Base-by-base conservation (phyloP, 1,139 yeast genomes). In the Lizanozyma gosingica region DNA sequence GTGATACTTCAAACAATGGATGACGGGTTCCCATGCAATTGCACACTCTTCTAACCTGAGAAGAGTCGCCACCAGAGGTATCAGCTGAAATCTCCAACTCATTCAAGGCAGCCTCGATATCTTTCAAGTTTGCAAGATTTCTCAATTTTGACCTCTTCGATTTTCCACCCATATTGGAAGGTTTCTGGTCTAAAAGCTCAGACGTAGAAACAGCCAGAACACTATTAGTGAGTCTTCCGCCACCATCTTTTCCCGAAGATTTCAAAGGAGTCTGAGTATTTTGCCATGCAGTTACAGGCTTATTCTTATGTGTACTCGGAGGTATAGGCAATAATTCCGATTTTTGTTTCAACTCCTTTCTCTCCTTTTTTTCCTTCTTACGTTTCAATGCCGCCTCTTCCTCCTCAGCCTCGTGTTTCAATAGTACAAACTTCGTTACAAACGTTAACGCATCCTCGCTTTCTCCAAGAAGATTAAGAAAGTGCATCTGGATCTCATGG, bases 21-120 rank as follows among this genome's bases (percentile, higher is more conserved):
- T 94, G 98, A 43, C 84, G 67, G 2, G 84, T 78, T 1, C 85
- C 92, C 76, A 80, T 81, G 54, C 99, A 94, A 47, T 82, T 76
- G 55, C 99, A 94, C 4, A 48, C 51, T 18, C 69, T 53, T 27
- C 44, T 45, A 2, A 51, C 47, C 2, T 47, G 47, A 16, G 48
- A 44, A 4, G 49, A 34, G 8, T 33, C 35, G 11, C 45, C 42
- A 17, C 42, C 47, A 8, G 42, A 15, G n/a, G 39, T 8, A 47
- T 44, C 3, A 14, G 35, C 37, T 17, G 49, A 45, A n/a, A 66
- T 47, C 44, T 71, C 76, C 38, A 71, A 49, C 15, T 62, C 64
- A 40, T 53, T 56, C 37, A 70, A 50, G 0, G 64, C 63, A 1
- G 65, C 62, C 39, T 70, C 75, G 4, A 70, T 65, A 40, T 70